Conservation (phyloP, 805 yeast species). For the Metschnikowia koreensis region DNA sequence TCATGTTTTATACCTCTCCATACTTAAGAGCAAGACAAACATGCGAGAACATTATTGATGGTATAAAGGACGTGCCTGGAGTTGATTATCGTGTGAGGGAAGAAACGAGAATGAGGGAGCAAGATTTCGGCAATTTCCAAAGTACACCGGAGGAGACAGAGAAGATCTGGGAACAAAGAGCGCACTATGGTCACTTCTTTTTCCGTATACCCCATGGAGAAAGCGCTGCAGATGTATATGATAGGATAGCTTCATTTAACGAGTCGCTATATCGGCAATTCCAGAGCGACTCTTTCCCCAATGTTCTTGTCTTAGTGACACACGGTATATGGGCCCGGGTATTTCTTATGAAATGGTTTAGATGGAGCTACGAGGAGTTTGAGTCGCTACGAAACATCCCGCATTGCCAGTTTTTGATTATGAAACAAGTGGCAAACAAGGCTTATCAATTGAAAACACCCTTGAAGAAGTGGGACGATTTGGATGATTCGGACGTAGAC, state of each 20-base stretch:
- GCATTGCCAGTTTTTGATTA: constrained; percentile 77
- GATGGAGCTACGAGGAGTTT: constrained; percentile 89
- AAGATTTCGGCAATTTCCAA: constrained; percentile 93
- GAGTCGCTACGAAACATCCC: constrained; percentile 81
- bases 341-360: constrained; percentile 88
- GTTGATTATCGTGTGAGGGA: constrained; percentile 60
- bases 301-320: constrained; percentile 77
- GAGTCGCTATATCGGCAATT: constrained; percentile 85
- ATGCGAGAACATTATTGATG: constrained; percentile 63
- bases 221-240: constrained; percentile 94
- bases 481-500: constrained; percentile 42
- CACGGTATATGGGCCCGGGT: constrained; percentile 96
- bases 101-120: constrained; percentile 91
- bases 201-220: constrained; percentile 92
- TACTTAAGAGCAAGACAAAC: constrained; percentile 84
- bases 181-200: constrained; percentile 76
- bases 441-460: constrained; percentile 59
- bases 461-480: constrained; percentile 70
- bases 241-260: constrained; percentile 85
- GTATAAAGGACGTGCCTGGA: constrained; percentile 46
- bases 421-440: constrained; percentile 58
- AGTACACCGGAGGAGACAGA: constrained; percentile 74
- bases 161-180: constrained; percentile 77
- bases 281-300: constrained; percentile 66
- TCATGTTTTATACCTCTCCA: constrained; percentile 84